Base-by-base conservation (phyloP, 495 filamentous ascomycete genomes). In the Xylaria venustula region DNA sequence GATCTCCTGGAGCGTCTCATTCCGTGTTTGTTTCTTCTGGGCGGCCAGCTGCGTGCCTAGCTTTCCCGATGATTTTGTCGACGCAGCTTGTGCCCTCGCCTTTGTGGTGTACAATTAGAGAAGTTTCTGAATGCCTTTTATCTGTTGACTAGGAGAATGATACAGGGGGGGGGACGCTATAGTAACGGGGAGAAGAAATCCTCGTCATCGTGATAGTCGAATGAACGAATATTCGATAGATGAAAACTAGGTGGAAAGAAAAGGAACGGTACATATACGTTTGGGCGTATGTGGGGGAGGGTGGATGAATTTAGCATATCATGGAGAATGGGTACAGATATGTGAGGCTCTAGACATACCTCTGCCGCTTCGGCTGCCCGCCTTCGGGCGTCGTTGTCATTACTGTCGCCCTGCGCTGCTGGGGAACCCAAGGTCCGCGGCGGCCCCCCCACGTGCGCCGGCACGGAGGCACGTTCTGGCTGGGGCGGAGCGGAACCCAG, bases 291-390 rank as follows among this genome's bases (percentile, higher is more conserved):
- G 30, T 5, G 30, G 11, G 30, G 11, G 30, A 34, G 30, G 30
- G 30, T 11, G 8, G n/a, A n/a, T n/a, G n/a, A n/a, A n/a, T n/a
- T n/a, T n/a, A n/a, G n/a, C n/a, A n/a, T n/a, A n/a, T n/a, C n/a
- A n/a, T n/a, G n/a, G n/a, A n/a, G n/a, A n/a, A n/a, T n/a, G n/a
- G n/a, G n/a, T n/a, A n/a, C n/a, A n/a, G n/a, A n/a, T n/a, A n/a
- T n/a, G n/a, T n/a, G n/a, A n/a, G n/a, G n/a, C n/a, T n/a, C n/a
- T n/a, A n/a, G n/a, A 73, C 80, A 20, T 74, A 90, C 88, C 84
- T 90, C 85, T 14, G 88, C 89, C 20, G 89, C 88, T 45, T 82
- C 78, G 0, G 87, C 88, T 0, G 89, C 88, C 62, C 83, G 85
- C 54, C 67, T 73, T 64, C 81, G 77, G 36, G 83, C 85, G 49